Percentiles rank a stretch among this genome's conserved stretches.
Evolutionary conservation across 805 yeast species (phyloP).

Genomic region (Suhomyces xylopsoci): DNA sequence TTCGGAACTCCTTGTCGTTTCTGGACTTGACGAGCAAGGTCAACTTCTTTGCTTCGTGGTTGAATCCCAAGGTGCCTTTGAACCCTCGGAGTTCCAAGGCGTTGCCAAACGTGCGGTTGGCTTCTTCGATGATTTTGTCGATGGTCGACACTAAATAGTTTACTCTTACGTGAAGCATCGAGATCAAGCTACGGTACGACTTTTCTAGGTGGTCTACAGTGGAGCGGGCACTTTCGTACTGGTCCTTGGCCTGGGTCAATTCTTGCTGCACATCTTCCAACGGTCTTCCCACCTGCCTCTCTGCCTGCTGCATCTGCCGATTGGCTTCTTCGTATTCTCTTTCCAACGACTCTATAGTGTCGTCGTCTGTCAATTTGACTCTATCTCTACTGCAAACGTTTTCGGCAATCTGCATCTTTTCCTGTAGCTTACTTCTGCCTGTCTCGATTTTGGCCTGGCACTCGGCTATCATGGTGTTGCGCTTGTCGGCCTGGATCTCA

Average conservation of each 20-base stretch:
- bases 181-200: conserved; percentile 22
- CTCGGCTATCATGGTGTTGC: conserved; percentile 7
- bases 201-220: conserved; percentile 35
- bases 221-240: conserved; percentile 40
- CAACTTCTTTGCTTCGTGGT: conserved; percentile 48
- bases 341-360: conserved; percentile 47
- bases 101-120: conserved; percentile 47
- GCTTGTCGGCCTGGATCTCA: conserved; percentile 11
- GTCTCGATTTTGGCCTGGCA: conserved; percentile 11
- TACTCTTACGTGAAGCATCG: conserved; percentile 31
- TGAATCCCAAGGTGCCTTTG: conserved; percentile 67
- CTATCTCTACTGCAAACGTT: conserved; percentile 48
- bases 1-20: conserved; percentile 55
- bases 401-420: conserved; percentile 26
- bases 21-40: conserved; percentile 61
- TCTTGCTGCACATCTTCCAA: conserved; percentile 53
- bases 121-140: conserved; percentile 27
- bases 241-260: conserved; percentile 42
- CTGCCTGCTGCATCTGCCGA: conserved; percentile 48
- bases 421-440: conserved; percentile 10
- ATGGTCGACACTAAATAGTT: conserved; percentile 33
- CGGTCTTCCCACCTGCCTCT: conserved; percentile 50
- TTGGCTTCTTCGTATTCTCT: conserved; percentile 47
- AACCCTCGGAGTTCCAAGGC: conserved; percentile 68
- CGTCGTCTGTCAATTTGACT: conserved; percentile 37